phyloP scores from a whole-genome alignment of 140 eudicot species.

The Senecio squalidus region DNA sequence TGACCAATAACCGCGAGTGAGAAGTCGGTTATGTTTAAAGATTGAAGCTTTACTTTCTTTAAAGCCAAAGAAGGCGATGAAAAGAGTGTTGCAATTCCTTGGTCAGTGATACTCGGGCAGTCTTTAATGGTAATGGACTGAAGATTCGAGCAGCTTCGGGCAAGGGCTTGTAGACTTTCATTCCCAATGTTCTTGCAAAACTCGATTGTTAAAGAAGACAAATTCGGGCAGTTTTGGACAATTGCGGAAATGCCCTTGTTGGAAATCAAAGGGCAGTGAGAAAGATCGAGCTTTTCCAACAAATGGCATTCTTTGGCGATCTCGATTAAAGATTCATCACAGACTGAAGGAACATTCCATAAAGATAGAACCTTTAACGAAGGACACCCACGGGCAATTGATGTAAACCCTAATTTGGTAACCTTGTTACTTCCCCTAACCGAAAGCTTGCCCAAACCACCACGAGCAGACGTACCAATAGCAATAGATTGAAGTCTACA shows the following conservation, averaged over 20 bases:
- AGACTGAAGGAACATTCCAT: conserved; percentile 65
- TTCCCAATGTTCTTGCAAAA: conserved; percentile 72
- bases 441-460: conserved; percentile 93
- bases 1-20: conserved; percentile 88
- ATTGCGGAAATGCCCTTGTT: conserved; percentile 72
- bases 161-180: conserved; percentile 67
- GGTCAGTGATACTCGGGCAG: conserved; percentile 78
- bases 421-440: conserved; percentile 71
- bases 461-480: conserved; percentile 83
- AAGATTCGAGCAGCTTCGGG: conserved; percentile 60
- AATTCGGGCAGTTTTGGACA: conserved; percentile 54
- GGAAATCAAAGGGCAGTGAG: conserved; percentile 66
- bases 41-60: conserved; percentile 59
- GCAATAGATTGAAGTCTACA: conserved; percentile 78
- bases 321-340: conserved; percentile 70
- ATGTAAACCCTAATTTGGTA: conserved; percentile 54
- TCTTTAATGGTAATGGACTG: conserved; percentile 63
- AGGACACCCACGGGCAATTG: conserved; percentile 86
- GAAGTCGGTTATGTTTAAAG: conserved; percentile 64
- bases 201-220: conserved; percentile 63
- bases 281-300: conserved; percentile 77
- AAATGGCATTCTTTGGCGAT: conserved; percentile 69
- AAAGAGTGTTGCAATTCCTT: conserved; percentile 71
- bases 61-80: conserved; percentile 44
- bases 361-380: conserved; percentile 70